Percentiles rank a stretch among this genome's conserved stretches.
Conservation (phyloP, 176 grass and related monocot species). For the Oryza australiensis region DNA sequence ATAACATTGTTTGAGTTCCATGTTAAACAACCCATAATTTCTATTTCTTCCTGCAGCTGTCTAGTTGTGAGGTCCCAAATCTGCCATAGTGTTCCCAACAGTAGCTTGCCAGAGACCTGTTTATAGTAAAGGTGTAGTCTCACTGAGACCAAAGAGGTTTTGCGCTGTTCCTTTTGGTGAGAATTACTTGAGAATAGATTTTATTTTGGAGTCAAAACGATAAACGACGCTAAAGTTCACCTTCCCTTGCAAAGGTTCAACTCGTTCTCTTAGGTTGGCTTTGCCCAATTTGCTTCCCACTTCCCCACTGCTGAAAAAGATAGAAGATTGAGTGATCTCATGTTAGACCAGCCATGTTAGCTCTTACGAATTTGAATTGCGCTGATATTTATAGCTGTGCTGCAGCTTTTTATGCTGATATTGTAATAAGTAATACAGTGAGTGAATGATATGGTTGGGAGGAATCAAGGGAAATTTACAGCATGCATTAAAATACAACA, state of each 20-base stretch:
- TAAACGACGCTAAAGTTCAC: not conserved
- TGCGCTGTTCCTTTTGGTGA: not conserved
- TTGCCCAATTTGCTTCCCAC: not conserved
- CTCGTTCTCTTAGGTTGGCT: not conserved
- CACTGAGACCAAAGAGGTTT: not conserved
- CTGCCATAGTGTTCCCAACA: not conserved
- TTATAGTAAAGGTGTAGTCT: not conserved
- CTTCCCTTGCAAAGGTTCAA: not conserved
- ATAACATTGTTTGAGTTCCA: not conserved
- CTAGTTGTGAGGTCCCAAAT: not conserved
- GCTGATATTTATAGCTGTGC: not conserved
- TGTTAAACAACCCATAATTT: not conserved
- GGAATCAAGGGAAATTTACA: not conserved
- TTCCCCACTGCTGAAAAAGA: not conserved
- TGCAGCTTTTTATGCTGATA: not conserved
- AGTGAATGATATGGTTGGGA: slow-evolving; percentile 10
- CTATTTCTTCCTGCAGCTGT: not conserved
- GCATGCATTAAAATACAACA: slow-evolving; percentile 11
- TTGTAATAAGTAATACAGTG: slow-evolving; percentile 3
- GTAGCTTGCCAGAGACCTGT: not conserved
- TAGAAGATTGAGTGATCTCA: not conserved
- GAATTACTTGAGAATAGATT: not conserved
- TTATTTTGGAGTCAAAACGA: not conserved
- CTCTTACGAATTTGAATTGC: not conserved
- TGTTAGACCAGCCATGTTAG: not conserved